Evolutionary conservation across 371 early-diverging fungal genomes (phyloP).

Genomic region (Paraphysoderma sedebokerense): DNA sequence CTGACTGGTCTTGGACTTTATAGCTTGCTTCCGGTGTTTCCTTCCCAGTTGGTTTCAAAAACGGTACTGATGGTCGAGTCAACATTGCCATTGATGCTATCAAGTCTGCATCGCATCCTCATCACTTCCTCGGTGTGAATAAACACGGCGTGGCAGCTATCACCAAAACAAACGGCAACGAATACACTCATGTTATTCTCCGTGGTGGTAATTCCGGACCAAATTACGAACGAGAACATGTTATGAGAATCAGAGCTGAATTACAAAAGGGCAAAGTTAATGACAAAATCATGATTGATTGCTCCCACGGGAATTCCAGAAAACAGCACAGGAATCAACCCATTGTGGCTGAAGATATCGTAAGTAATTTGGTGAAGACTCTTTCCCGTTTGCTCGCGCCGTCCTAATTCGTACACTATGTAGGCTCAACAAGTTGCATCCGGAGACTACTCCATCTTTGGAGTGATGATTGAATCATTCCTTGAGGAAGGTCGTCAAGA

Average conservation of each 20-base stretch:
- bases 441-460: constrained; percentile 31
- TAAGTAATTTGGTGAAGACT: neutral
- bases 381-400: neutral
- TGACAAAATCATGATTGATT: constrained; percentile 58
- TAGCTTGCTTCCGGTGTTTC: constrained; percentile 80
- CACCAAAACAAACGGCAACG: constrained; percentile 62
- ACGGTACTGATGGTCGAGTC: constrained; percentile 66
- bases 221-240: constrained; percentile 53
- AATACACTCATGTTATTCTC: constrained; percentile 50
- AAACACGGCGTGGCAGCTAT: constrained; percentile 88
- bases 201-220: constrained; percentile 69
- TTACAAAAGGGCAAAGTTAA: constrained; percentile 33
- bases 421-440: constrained; percentile 15
- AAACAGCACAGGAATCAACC: constrained; percentile 58
- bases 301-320: constrained; percentile 63
- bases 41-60: constrained; percentile 87
- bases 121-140: constrained; percentile 88
- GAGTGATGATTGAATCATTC: constrained; percentile 72
- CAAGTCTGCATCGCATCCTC: constrained; percentile 63
- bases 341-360: constrained; percentile 33
- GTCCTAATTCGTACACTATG: neutral
- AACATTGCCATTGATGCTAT: constrained; percentile 80
- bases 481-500: constrained; percentile 59
- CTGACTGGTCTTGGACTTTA: constrained; percentile 21
- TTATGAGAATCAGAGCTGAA: constrained; percentile 29